phyloP scores from a whole-genome alignment of 257 asterid genomes.

The Solanum okadae region DNA sequence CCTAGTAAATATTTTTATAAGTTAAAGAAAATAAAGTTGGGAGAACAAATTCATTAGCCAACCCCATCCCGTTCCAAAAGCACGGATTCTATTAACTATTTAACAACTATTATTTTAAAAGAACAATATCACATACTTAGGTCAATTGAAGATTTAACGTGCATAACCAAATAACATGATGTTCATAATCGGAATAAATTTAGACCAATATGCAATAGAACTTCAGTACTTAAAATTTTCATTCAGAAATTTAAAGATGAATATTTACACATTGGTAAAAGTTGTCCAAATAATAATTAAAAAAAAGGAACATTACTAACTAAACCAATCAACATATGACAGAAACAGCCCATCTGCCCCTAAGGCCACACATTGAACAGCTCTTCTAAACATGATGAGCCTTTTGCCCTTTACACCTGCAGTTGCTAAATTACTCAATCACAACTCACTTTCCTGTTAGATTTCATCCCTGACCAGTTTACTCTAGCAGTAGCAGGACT shows the following conservation, averaged over 20 bases:
- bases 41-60: neutral
- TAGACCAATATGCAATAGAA: neutral
- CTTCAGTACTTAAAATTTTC: neutral
- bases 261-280: neutral
- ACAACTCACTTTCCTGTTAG: neutral
- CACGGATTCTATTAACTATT: too few species aligned
- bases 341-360: neutral
- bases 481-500: slow-evolving; percentile 30
- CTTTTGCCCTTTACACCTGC: neutral
- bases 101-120: too few species aligned
- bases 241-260: neutral
- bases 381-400: neutral
- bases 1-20: neutral
- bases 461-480: neutral
- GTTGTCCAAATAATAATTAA: neutral
- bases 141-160: neutral
- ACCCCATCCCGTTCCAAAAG: neutral
- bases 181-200: neutral
- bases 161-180: too few species aligned
- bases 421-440: neutral
- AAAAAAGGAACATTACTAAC: neutral
- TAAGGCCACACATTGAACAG: neutral
- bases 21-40: neutral
- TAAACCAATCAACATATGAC: neutral
- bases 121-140: too few species aligned